Percentiles rank a stretch among this genome's conserved stretches.
phyloP scores from a whole-genome alignment of 2,329 filamentous ascomycete genomes.

The Huntiella savannae region DNA sequence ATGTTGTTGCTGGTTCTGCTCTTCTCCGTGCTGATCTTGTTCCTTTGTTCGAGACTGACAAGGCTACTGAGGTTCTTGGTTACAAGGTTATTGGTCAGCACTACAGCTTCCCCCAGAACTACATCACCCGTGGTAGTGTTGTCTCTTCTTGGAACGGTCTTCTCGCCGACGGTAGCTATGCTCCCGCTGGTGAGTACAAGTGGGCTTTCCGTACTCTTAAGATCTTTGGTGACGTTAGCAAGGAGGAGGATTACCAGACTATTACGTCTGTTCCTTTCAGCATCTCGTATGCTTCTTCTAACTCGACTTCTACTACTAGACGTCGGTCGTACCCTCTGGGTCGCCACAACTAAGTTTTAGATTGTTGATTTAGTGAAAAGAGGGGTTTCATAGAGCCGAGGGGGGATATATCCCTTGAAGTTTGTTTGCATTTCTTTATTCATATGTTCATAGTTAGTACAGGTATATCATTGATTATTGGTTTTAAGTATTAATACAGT shows the following conservation, averaged over 20 bases:
- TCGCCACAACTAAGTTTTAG: not conserved
- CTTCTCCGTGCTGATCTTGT: constrained; percentile 21
- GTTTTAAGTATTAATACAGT: not conserved
- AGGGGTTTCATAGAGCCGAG: not conserved
- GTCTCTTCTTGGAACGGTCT: constrained; percentile 26
- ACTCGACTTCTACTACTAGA: constrained; percentile 2
- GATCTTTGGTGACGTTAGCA: constrained; percentile 29
- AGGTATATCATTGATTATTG: not conserved
- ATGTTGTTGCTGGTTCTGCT: constrained; percentile 22
- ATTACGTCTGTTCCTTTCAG: constrained; percentile 23
- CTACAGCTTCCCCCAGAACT: constrained; percentile 21
- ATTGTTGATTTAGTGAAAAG: not conserved
- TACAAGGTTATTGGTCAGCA: constrained; percentile 25
- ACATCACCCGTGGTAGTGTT: constrained; percentile 14
- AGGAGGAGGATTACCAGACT: constrained; percentile 28
- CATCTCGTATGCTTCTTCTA: constrained; percentile 22
- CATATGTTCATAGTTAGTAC: not conserved
- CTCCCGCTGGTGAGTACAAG: constrained; percentile 30
- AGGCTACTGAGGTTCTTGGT: constrained; percentile 19
- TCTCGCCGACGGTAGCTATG: constrained; percentile 27
- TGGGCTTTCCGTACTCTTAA: constrained; percentile 29
- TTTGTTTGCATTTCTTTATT: not conserved
- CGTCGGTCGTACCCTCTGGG: constrained; percentile 2
- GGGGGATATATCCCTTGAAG: not conserved
- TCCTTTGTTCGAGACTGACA: not conserved